These are phyloP conservation scores for Cyberlindnera euphorbiiphila DNA, from an alignment of 805 yeast genomes.

Conservation along the genomic window DNA sequence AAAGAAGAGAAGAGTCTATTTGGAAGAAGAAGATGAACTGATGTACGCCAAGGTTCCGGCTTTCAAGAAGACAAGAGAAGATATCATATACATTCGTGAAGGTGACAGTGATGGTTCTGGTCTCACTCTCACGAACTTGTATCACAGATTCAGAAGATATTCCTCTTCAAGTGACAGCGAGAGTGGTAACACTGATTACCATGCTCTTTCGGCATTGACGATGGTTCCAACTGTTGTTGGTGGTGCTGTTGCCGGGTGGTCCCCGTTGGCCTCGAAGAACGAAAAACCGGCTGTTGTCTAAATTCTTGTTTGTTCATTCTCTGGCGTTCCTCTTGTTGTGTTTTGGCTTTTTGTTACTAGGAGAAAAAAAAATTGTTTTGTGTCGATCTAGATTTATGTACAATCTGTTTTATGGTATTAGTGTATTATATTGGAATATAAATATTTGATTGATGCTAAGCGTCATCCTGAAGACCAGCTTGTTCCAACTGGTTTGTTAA, in stretches of 20 bases:
- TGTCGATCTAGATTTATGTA: background rate
- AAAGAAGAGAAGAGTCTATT: slow-evolving; percentile 7
- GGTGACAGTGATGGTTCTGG: slow-evolving; percentile 19
- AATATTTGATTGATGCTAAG: too few species aligned
- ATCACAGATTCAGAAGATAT: slow-evolving; percentile 27
- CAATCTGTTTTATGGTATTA: background rate
- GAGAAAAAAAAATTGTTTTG: too few species aligned
- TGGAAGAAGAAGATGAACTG: slow-evolving; percentile 17
- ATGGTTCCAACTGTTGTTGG: slow-evolving; percentile 55
- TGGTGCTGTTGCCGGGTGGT: slow-evolving; percentile 57
- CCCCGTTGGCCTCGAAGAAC: slow-evolving; percentile 18
- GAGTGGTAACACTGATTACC: slow-evolving; percentile 16
- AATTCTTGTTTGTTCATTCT: too few species aligned
- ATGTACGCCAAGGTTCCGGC: slow-evolving; percentile 31
- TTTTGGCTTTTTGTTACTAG: background rate
- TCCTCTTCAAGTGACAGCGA: slow-evolving; percentile 8
- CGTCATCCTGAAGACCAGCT: slow-evolving; percentile 18
- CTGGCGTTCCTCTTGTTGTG: too few species aligned
- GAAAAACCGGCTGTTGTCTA: too few species aligned
- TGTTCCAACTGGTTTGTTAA: slow-evolving; percentile 20
- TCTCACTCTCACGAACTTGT: slow-evolving; percentile 25
- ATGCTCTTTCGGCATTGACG: slow-evolving; percentile 39
- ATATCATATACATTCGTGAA: slow-evolving; percentile 26
- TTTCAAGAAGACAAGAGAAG: slow-evolving; percentile 31
- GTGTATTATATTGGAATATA: too few species aligned